Conservation (phyloP, 2,329 filamentous ascomycete genomes). For the Mycosphaerella arachidis region DNA sequence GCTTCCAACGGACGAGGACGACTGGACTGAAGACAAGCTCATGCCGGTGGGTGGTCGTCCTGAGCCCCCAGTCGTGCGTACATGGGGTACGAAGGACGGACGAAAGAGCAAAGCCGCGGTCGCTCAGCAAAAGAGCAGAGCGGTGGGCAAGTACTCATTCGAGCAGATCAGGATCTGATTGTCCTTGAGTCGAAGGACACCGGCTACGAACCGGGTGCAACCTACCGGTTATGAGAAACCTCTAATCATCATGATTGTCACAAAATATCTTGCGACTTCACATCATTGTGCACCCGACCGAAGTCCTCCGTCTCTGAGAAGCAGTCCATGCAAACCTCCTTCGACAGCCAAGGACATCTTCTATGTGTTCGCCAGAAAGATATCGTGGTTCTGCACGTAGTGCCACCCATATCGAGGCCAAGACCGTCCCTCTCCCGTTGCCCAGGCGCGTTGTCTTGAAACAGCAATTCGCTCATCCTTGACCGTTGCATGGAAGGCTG, state of each 20-base stretch:
- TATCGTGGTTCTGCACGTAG: not conserved
- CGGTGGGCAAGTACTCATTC: constrained; percentile 12
- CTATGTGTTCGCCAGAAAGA: not conserved
- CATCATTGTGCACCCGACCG: not conserved
- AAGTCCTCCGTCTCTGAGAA: not conserved
- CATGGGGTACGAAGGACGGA: not conserved
- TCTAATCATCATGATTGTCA: not conserved
- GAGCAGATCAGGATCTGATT: constrained; percentile 10
- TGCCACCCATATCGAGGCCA: not conserved
- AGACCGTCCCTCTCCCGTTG: not conserved
- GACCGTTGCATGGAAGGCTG: not conserved
- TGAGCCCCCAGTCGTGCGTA: not conserved
- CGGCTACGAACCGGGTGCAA: not conserved
- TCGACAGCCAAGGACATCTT: not conserved
- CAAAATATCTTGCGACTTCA: not conserved
- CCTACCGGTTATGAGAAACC: not conserved
- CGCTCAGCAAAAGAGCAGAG: constrained; percentile 8
- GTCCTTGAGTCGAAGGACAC: not conserved
- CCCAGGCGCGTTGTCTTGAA: not conserved
- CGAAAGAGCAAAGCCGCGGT: constrained; percentile 7
- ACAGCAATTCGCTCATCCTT: not conserved
- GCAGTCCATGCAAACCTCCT: not conserved
- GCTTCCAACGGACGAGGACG: not conserved
- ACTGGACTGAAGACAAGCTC: not conserved
- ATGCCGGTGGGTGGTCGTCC: constrained; percentile 8